Evolutionary conservation across 2,329 filamentous ascomycete genomes (phyloP), one percentile per base, ranked within the genome.

Genomic region (Cryphonectria carpinicola): DNA sequence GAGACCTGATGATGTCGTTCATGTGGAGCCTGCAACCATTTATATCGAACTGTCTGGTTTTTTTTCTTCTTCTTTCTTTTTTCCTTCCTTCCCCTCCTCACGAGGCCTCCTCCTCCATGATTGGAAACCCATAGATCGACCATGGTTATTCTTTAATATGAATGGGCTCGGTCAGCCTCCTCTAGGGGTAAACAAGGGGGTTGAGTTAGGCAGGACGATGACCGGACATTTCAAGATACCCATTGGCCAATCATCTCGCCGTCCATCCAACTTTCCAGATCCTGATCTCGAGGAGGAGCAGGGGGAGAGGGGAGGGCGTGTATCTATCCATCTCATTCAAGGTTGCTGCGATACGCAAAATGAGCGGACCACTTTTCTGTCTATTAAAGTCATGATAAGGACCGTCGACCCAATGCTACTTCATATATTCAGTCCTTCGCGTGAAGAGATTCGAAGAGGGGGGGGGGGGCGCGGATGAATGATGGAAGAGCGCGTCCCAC

Each of bases 281-380:
- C 61, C 49, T 68, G 68, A 69, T 66, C 63, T 39, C 61, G 52
- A n/a, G 46, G 46, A n/a, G 22, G 22, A n/a, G 46, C 46, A 49
- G n/a, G 43, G 37, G 52, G 63, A 28, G n/a, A 39, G 4, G 4
- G 32, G 32, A 32, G 62, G 69, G 68, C 10, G 70, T 72, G 65
- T 22, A 22, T 52, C 14, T 72, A 72, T 72, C 68, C 62, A 10
- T 3, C 35, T 22, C 58, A n/a, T 41, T 58, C 63, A 64, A 46
- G 65, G 69, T 68, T 61, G 65, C 52, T 54, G 60, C 28, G 69
- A 68, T 71, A 67, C 49, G 60, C 62, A 64, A 72, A 56, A 72
- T 72, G 70, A 72, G 70, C 58, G 70, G 37, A 52, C 70, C 70
- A 72, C 70, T 72, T 67, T 69, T 72, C 25, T 65, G 66, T 60